These are phyloP conservation scores for Anastatica hierochuntica DNA, from an alignment of 345 rosid species.

Conservation along the genomic window DNA sequence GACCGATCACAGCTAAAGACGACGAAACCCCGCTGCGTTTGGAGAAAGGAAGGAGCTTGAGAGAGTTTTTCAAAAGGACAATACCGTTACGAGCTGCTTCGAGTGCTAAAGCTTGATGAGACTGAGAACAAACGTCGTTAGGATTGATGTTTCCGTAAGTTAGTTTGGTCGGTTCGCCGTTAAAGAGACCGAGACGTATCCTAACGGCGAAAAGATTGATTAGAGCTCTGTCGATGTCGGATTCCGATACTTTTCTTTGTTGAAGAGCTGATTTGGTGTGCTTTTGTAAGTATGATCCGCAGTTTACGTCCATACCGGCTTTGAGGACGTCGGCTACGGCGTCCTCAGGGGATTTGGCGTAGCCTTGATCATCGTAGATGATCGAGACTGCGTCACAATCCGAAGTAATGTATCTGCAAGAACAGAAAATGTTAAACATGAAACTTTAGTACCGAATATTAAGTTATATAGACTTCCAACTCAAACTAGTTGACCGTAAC, in stretches of 20 bases:
- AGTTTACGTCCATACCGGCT: constrained; percentile 92
- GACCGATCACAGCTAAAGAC: constrained; percentile 76
- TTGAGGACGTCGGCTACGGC: constrained; percentile 69
- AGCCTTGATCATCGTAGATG: constrained; percentile 51
- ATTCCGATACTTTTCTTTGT: constrained; percentile 49
- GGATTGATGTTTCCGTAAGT: constrained; percentile 61
- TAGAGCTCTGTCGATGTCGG: constrained; percentile 60
- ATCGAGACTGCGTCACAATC: constrained; percentile 84
- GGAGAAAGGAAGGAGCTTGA: constrained; percentile 48
- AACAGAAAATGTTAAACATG: not conserved
- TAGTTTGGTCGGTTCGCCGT: constrained; percentile 49
- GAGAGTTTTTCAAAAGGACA: constrained; percentile 68
- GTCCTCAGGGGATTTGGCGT: constrained; percentile 70
- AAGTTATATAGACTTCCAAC: too few species aligned
- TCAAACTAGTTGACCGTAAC: too few species aligned
- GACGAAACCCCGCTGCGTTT: constrained; percentile 26
- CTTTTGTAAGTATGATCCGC: constrained; percentile 59
- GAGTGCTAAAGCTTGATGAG: constrained; percentile 72
- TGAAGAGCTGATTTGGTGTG: constrained; percentile 58
- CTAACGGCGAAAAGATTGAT: constrained; percentile 65
- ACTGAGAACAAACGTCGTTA: constrained; percentile 50
- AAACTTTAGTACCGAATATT: too few species aligned
- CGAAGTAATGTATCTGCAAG: constrained; percentile 61
- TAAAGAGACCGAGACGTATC: constrained; percentile 83
- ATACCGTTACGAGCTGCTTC: constrained; percentile 82